Evolutionary conservation across 306 rosid species (phyloP).

Genomic region (Begonia masoniana): DNA sequence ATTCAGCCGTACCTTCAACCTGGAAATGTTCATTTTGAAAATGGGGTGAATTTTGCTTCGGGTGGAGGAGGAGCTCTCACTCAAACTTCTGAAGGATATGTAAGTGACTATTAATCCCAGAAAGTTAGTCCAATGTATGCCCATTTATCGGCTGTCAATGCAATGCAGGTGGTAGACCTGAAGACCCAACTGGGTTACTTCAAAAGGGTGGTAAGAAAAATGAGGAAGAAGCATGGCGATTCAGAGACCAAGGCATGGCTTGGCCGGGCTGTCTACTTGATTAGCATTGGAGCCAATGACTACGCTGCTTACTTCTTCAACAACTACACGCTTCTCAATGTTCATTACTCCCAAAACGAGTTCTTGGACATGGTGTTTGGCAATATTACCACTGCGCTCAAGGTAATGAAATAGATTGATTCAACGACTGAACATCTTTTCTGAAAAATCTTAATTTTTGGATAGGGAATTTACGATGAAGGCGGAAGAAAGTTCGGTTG

Average conservation of each 20-base stretch:
- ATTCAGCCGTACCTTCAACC: conserved; percentile 30
- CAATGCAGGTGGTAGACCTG: conserved; percentile 19
- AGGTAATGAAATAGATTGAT: conserved; percentile 5
- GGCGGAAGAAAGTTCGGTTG: conserved; percentile 29
- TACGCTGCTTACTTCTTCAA: conserved; percentile 3
- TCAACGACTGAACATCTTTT: background rate
- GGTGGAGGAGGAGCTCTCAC: conserved; percentile 28
- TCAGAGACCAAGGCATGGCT: conserved; percentile 9
- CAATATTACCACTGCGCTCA: conserved; percentile 16
- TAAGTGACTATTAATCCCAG: background rate
- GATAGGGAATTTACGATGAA: conserved; percentile 10
- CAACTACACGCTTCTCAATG: background rate
- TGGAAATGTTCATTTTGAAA: background rate
- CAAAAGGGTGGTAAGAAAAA: background rate
- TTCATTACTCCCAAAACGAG: background rate
- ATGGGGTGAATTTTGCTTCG: conserved; percentile 32
- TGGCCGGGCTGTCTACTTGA: conserved; percentile 19
- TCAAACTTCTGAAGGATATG: conserved; percentile 9
- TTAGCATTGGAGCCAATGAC: conserved; percentile 20
- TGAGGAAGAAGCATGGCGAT: conserved; percentile 12
- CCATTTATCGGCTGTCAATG: background rate
- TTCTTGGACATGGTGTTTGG: conserved; percentile 20
- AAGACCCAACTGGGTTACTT: conserved; percentile 15
- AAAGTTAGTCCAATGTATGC: background rate
- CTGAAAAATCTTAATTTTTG: background rate